Conservation (phyloP, 106 monocot genomes). For the Acanthochlamys bracteata region DNA sequence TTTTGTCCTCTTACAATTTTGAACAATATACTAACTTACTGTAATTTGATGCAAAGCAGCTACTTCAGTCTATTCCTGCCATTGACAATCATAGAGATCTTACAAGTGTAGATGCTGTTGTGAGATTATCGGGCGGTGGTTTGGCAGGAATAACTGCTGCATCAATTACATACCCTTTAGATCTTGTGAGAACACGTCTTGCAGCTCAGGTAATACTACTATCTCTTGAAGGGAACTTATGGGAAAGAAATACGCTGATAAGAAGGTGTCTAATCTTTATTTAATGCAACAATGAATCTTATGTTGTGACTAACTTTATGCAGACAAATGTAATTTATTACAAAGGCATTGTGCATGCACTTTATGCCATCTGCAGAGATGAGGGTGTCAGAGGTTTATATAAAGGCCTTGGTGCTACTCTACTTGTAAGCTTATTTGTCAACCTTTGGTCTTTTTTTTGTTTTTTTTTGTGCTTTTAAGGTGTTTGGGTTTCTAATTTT, state of each 20-base stretch:
- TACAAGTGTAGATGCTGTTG: constrained; percentile 44
- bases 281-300: too few relatives aligned
- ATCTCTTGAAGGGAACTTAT: neutral
- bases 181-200: constrained; percentile 87
- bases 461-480: neutral
- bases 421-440: constrained; percentile 37
- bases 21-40: neutral
- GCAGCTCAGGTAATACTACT: constrained; percentile 65
- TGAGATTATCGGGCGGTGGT: constrained; percentile 66
- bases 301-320: constrained; percentile 5
- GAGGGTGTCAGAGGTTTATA: constrained; percentile 77
- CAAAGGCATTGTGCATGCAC: constrained; percentile 77
- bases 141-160: constrained; percentile 88
- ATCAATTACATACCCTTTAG: constrained; percentile 82
- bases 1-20: neutral
- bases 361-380: constrained; percentile 78
- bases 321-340: constrained; percentile 84
- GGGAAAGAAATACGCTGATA: too few relatives aligned
- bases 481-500: constrained; percentile 9
- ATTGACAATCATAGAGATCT: constrained; percentile 41
- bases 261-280: too few relatives aligned
- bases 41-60: constrained; percentile 23
- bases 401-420: constrained; percentile 83
- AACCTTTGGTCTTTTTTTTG: neutral
- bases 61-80: constrained; percentile 55